Conservation (phyloP, 2,329 filamentous ascomycete species). For the Leptographium procerum region DNA sequence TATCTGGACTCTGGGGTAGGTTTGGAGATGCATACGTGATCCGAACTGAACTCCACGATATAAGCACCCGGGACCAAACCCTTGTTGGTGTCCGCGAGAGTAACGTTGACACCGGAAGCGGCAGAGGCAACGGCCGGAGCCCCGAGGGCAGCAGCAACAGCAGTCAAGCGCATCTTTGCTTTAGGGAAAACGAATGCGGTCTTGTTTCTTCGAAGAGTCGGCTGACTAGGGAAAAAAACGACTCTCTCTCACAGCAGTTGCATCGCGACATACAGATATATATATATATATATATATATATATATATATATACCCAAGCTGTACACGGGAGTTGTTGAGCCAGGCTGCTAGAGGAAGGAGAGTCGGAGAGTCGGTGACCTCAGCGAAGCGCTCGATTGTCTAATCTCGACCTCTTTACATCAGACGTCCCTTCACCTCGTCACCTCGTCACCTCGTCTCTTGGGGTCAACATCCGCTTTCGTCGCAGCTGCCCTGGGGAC, state of each 20-base stretch:
- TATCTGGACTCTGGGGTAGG: too few species aligned
- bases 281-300: background rate
- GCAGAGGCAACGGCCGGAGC: background rate
- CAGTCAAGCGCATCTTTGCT: background rate
- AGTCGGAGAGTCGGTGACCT: background rate
- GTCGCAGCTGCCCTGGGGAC: background rate
- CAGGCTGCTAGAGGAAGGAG: background rate
- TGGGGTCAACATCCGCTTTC: background rate
- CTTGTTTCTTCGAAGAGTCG: background rate
- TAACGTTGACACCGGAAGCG: background rate
- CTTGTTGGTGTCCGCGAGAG: background rate
- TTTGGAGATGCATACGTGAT: constrained; percentile 24
- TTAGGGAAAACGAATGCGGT: background rate
- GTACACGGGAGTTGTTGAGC: too few species aligned
- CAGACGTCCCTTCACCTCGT: too few species aligned
- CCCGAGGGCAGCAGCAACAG: background rate
- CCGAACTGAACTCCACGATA: constrained; percentile 39
- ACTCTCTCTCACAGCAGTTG: background rate
- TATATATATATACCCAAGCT: too few species aligned
- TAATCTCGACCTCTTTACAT: background rate
- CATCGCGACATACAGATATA: background rate
- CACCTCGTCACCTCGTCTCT: background rate
- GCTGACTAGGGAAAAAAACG: background rate
- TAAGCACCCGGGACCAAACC: constrained; percentile 33
- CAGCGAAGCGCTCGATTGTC: background rate